Conservation (phyloP, 768 basidiomycete genomes). For the Termitomyces heimii region DNA sequence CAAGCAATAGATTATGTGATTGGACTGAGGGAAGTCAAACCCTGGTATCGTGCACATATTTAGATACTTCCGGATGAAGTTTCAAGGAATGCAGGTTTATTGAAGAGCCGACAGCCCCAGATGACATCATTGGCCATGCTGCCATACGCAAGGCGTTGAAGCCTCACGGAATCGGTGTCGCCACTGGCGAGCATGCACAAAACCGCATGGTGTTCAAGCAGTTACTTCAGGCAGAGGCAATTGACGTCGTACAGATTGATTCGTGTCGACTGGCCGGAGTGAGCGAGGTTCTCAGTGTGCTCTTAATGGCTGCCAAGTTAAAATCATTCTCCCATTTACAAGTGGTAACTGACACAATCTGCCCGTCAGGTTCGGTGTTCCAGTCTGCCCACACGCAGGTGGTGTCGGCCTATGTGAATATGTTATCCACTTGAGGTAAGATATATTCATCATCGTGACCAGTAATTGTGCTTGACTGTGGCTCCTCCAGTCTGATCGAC, state of each 20-base stretch:
- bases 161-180: conserved; percentile 80
- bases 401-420: conserved; percentile 93
- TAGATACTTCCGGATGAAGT: not conserved
- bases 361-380: conserved; percentile 55
- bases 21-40: conserved; percentile 71
- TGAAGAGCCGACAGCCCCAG: conserved; percentile 90
- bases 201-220: conserved; percentile 97
- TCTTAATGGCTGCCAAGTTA: conserved; percentile 87
- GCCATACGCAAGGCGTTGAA: conserved; percentile 73
- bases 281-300: conserved; percentile 84
- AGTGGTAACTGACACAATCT: not conserved
- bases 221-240: conserved; percentile 82
- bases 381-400: conserved; percentile 92
- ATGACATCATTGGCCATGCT: conserved; percentile 84
- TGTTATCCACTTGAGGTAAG: conserved; percentile 74
- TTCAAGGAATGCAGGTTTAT: conserved; percentile 58
- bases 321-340: not conserved
- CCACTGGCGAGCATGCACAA: conserved; percentile 93
- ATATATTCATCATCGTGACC: not conserved
- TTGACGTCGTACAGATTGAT: conserved; percentile 95
- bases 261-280: conserved; percentile 92
- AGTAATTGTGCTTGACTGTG: not conserved
- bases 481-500: conserved; percentile 66
- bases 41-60: conserved; percentile 52
- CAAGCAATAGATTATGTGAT: conserved; percentile 91